Base-by-base conservation (phyloP, 345 rosid genomes). In the Gossypium bickii region DNA sequence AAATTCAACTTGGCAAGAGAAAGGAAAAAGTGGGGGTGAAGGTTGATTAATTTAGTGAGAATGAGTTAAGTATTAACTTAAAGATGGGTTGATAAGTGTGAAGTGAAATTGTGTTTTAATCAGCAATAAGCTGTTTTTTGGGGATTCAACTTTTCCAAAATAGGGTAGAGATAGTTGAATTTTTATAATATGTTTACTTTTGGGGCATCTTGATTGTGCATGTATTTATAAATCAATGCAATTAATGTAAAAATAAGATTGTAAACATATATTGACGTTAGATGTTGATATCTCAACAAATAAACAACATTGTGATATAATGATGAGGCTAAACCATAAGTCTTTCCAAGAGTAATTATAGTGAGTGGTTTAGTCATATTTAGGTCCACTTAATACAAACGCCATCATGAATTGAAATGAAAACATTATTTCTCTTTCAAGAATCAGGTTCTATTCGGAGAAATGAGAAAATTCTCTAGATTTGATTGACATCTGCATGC, bases 271-370 rank as follows among this genome's bases (percentile, higher is more conserved):
- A 48, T 64, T 69, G 75, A 77, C 78, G 41, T 69, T 1, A 29
- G 83, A 71, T 71, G 70, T 70, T 74, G 83, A 77, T 78, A 70
- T 41, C 59, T 18, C 59, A 51, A 69, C 72, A 49, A 68, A 8
- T 3, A 25, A 20, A 58, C 17, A 24, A 9, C 27, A 20, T 18
- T 56, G 27, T 56, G 24, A n/a, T 17, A n/a, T 20, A 22, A 58
- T 58, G 34, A 55, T 55, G 62, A 22, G 34, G 62, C 62, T 58
- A 22, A 24, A 9, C 34, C 29, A 22, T 24, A 58, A 56, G 22
- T 41, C 56, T 67, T 15, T n/a, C 52, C 56, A 63, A 22, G 22
- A 44, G 11, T 34, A 27, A 41, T 38, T 22, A 38, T 51, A 51
- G 41, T 27, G 38, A 29, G 53, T 5, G 22, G 11, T 20, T 57